Percentiles rank a stretch among this genome's conserved stretches.
These are phyloP conservation scores for Pseudocercospora crystallina DNA, from an alignment of 2,329 filamentous ascomycete species.

Conservation along the genomic window DNA sequence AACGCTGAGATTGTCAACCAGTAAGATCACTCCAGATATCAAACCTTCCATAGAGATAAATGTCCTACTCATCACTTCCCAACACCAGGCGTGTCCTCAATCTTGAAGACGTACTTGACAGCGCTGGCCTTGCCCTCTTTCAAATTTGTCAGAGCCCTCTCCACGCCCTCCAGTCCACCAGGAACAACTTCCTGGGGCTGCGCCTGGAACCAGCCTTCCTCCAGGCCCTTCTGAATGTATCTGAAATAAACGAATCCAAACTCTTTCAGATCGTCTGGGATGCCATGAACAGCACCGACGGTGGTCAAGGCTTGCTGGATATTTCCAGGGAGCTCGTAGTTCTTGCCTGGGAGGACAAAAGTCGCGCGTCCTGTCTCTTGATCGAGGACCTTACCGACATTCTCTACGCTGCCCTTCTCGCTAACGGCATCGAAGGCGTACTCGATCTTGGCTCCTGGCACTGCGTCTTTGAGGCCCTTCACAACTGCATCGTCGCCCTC, in stretches of 20 bases:
- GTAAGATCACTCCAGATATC: too few species aligned
- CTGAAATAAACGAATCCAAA: conserved; percentile 37
- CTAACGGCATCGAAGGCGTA: conserved; percentile 36
- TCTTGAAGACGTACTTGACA: conserved; percentile 63
- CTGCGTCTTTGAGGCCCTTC: conserved; percentile 29
- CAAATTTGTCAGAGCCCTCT: conserved; percentile 55
- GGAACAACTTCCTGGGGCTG: conserved; percentile 51
- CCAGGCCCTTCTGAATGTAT: conserved; percentile 34
- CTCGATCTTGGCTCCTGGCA: conserved; percentile 25
- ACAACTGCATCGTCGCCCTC: conserved; percentile 33
- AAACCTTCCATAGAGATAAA: not conserved
- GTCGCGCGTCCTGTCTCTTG: conserved; percentile 33
- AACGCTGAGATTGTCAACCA: too few species aligned
- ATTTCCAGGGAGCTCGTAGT: conserved; percentile 43
- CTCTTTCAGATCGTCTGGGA: conserved; percentile 33
- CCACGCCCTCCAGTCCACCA: conserved; percentile 56
- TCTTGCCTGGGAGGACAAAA: conserved; percentile 36
- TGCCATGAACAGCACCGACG: conserved; percentile 33
- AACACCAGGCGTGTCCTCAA: conserved; percentile 47
- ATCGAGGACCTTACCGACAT: conserved; percentile 41
- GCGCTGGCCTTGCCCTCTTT: conserved; percentile 62
- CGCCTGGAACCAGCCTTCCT: conserved; percentile 38
- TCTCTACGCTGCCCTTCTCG: conserved; percentile 36
- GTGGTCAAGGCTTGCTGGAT: conserved; percentile 42
- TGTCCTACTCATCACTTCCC: conserved; percentile 2